Percentiles rank a stretch among this genome's conserved stretches.
phyloP scores from a whole-genome alignment of 176 grass and related monocot genomes.

The Coix lacrymajobi region DNA sequence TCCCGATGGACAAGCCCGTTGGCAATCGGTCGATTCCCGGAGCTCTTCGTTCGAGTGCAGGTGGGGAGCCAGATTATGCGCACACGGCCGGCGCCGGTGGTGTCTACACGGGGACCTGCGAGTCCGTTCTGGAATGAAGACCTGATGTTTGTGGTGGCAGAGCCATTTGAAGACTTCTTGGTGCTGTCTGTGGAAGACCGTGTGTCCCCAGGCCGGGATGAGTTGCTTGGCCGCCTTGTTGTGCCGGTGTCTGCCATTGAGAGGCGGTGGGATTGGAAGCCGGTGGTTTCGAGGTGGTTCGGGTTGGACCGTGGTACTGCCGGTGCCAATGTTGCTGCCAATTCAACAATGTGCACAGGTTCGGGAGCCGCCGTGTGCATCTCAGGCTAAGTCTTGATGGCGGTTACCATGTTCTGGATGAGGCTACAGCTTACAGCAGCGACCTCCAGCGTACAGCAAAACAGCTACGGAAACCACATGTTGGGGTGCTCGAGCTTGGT shows the following conservation, averaged over 20 bases:
- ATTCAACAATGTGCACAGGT: slow-evolving; percentile 31
- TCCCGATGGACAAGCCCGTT: slow-evolving; percentile 41
- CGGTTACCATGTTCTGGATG: slow-evolving; percentile 86
- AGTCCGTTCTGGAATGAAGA: slow-evolving; percentile 91
- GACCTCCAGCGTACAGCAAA: slow-evolving; percentile 71
- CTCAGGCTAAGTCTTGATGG: slow-evolving; percentile 79
- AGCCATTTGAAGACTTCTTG: slow-evolving; percentile 83
- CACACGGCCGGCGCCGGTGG: slow-evolving; percentile 39
- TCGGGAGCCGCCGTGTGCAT: slow-evolving; percentile 70
- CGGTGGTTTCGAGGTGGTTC: slow-evolving; percentile 67
- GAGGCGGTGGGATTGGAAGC: slow-evolving; percentile 75
- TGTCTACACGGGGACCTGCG: slow-evolving; percentile 40
- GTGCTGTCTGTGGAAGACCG: slow-evolving; percentile 67
- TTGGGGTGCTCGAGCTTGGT: slow-evolving; percentile 79
- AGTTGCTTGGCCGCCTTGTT: slow-evolving; percentile 58
- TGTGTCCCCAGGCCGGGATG: slow-evolving; percentile 56
- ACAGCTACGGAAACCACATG: slow-evolving; percentile 68
- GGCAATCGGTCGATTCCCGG: slow-evolving; percentile 46
- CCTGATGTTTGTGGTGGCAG: slow-evolving; percentile 84
- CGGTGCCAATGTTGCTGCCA: slow-evolving; percentile 11
- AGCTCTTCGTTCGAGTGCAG: slow-evolving; percentile 68
- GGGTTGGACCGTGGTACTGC: slow-evolving; percentile 40
- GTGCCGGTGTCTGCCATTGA: slow-evolving; percentile 63
- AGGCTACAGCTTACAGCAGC: slow-evolving; percentile 70
- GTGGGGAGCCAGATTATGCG: slow-evolving; percentile 67